Base-by-base conservation (phyloP, 2,329 filamentous ascomycete genomes). In the Phyllosticta citriasiana region DNA sequence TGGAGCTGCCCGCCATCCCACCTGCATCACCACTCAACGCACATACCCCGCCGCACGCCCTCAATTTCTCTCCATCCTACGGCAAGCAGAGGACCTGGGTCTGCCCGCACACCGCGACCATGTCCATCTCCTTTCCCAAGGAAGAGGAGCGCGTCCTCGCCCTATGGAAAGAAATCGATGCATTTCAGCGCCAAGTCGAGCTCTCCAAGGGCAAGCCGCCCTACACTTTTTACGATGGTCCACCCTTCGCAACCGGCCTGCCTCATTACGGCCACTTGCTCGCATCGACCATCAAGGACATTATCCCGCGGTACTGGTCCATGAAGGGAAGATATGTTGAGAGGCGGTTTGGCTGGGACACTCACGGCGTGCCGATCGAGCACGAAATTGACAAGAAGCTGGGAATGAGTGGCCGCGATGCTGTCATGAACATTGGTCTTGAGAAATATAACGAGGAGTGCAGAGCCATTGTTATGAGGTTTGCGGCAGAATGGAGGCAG, bases 381-480 rank as follows among this genome's bases (percentile, higher is more conserved):
- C 90, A 96, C 74, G 93, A 97, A 77, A 97, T 97, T 71, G 93
- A 97, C 80, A 97, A 97, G 82, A 93, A 93, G 76, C 81, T 96
- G 66, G 89, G 89, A 51, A 92, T 96, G 70, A 89, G 89, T 66
- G 90, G 91, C 60, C 88, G 89, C 73, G 88, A 92, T 66, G 91
- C 91, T 4, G 92, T 97, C 52, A 84, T 87, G 77, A 82, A 95
- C 76, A 81, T 96, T 67, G 93, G 93, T 57, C 86, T 97, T 66
- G 88, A 83, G 66, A 88, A 88, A 69, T 97, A 97, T 79, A 97
- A 97, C 73, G 87, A 84, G 64, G 89, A 96, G 77, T 97, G 93
- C 74, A 84, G 88, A 64, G 86, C 90, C 64, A 96, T 97, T 73
- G 93, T 97, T 67, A 96, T 97, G 90, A 84, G 89, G 69, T 97